phyloP scores from a whole-genome alignment of 192 early-diverging fungal genomes.

The Coemansia sp. region DNA sequence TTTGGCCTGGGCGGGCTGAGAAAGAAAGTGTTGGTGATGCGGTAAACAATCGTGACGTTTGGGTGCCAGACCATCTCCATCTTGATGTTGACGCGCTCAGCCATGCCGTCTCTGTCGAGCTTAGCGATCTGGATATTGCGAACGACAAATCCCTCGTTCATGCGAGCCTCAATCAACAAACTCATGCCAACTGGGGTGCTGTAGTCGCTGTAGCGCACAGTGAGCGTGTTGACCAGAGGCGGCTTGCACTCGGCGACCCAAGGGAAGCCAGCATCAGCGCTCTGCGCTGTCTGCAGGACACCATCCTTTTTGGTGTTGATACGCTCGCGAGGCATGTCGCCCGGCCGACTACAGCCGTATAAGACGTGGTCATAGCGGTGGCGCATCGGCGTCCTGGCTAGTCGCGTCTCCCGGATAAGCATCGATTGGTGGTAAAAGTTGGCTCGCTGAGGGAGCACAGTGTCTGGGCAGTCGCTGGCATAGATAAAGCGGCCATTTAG shows the following conservation, averaged over 20 bases:
- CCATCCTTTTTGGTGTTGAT: slow-evolving; percentile 28
- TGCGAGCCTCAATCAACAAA: slow-evolving; percentile 62
- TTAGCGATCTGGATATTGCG: slow-evolving; percentile 56
- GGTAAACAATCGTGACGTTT: slow-evolving; percentile 74
- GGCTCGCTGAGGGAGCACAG: slow-evolving; percentile 25
- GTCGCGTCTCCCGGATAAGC: slow-evolving; percentile 48
- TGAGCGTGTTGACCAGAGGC: slow-evolving; percentile 60
- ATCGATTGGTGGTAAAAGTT: slow-evolving; percentile 54
- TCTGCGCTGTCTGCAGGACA: slow-evolving; percentile 13
- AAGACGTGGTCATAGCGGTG: slow-evolving; percentile 35
- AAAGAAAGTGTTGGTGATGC: slow-evolving; percentile 55
- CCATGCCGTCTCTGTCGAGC: slow-evolving; percentile 32
- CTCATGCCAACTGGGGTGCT: slow-evolving; percentile 59
- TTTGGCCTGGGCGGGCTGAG: not conserved
- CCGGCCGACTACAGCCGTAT: slow-evolving; percentile 36
- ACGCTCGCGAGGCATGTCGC: slow-evolving; percentile 56
- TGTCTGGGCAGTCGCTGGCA: slow-evolving; percentile 61
- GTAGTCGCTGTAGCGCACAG: slow-evolving; percentile 66
- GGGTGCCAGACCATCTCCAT: slow-evolving; percentile 72
- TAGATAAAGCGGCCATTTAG: slow-evolving; percentile 70
- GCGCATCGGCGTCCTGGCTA: slow-evolving; percentile 35
- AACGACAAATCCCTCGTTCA: slow-evolving; percentile 70
- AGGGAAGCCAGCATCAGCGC: slow-evolving; percentile 59
- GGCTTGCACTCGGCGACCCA: slow-evolving; percentile 66
- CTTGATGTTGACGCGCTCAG: slow-evolving; percentile 61